Evolutionary conservation across 2,329 filamentous ascomycete genomes (phyloP).

Genomic region (Hansfordia pulvinata): DNA sequence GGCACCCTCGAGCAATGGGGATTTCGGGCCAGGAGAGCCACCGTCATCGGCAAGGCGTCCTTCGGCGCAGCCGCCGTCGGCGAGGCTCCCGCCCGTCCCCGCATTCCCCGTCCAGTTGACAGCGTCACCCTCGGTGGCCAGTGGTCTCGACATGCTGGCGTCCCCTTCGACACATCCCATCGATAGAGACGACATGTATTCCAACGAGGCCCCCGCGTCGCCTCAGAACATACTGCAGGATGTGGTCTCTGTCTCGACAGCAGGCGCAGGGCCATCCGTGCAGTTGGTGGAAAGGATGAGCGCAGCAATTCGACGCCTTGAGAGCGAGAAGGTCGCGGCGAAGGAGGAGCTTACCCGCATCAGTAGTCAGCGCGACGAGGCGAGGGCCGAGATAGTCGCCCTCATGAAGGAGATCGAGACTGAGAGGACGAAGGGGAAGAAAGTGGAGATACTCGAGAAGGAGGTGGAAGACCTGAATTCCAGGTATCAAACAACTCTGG

Average conservation of each 20-base stretch:
- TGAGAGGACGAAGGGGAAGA: constrained; percentile 44
- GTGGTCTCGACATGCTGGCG: constrained; percentile 29
- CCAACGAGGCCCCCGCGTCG: constrained; percentile 43
- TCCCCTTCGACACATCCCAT: constrained; percentile 27
- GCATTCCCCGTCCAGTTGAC: no score
- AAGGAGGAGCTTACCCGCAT: constrained; percentile 78
- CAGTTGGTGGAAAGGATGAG: constrained; percentile 96
- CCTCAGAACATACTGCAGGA: constrained; percentile 65
- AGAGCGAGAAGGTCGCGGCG: constrained; percentile 79
- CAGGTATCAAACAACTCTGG: constrained; percentile 80
- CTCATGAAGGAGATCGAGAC: constrained; percentile 79
- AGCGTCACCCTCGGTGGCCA: constrained; percentile 27
- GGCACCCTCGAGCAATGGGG: constrained; percentile 35
- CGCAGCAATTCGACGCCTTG: constrained; percentile 77
- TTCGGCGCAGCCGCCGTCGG: no score
- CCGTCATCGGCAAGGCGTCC: constrained; percentile 29
- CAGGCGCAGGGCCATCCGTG: constrained; percentile 81
- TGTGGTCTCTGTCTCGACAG: constrained; percentile 78
- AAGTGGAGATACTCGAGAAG: constrained; percentile 50
- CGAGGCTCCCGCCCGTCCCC: no score
- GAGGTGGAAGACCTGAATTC: constrained; percentile 57
- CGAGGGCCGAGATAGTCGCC: constrained; percentile 76
- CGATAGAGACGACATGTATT: constrained; percentile 33
- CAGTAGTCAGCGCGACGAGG: constrained; percentile 77
- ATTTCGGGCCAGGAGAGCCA: constrained; percentile 23